Evolutionary conservation across 2,329 filamentous ascomycete genomes (phyloP), one percentile per base, ranked within the genome.

Genomic region (Ceratocystis albifundus): DNA sequence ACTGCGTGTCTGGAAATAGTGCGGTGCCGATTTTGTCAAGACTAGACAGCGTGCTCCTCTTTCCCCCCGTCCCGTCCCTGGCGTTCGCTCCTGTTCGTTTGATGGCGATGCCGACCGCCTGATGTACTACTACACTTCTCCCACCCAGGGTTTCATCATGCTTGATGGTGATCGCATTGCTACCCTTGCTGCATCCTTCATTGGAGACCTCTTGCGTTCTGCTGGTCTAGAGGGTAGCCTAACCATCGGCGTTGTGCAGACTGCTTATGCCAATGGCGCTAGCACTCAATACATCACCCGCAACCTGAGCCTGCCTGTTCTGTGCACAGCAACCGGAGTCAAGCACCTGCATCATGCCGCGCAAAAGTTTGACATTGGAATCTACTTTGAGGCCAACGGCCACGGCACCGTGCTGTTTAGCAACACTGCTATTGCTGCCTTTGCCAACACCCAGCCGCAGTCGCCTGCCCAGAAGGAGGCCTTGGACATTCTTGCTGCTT

Each of bases 341-440:
- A 99, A 99, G 81, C 89, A 96, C 77, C 83, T 99, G 69, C 94
- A 99, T 77, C 94, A 97, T 74, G 94, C 90, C n/a, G 94, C 94
- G 48, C 86, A 89, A 72, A 89, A 92, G 70, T 96, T 95, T 72
- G 94, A 99, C 72, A 87, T 97, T 66, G 94, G 94, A 67, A 90
- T 97, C 64, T 99, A 99, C 79, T 99, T 99, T 73, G 94, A 99
- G 79, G 94, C 94, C 70, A 99, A 99, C 74, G 94, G 94, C 36
- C 94, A 99, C 76, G 94, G 94, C 70, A 99, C 94, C 8, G 88
- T 97, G 45, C 87, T 97, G 65, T 99, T 99, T 81, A 96, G 90
- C 0, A 84, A 88, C 67, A 86, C 89, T 68, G 93, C 93, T 3
- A 79, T 93, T 61, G 87, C 88, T 71, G 82, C 84, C 62, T 95